These are phyloP conservation scores for Otatea glauca DNA, from an alignment of 176 grass and related monocot species.

Conservation along the genomic window DNA sequence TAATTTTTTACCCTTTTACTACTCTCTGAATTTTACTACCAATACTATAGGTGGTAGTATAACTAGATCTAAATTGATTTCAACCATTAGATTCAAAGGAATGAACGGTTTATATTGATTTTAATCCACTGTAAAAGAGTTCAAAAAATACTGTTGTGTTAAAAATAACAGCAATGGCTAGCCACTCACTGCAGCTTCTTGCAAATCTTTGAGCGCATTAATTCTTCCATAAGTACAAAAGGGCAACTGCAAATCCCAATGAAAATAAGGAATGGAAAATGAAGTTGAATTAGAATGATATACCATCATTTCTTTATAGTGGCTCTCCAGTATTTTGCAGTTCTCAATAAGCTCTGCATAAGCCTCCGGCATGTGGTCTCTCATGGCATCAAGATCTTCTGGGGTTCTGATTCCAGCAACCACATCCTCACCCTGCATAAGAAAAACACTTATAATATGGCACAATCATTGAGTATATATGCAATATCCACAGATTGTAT, in stretches of 20 bases:
- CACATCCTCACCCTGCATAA: conserved; percentile 89
- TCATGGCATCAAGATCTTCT: conserved; percentile 81
- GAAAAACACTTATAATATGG: neutral
- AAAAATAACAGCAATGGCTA: conserved; percentile 20
- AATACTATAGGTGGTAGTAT: no score
- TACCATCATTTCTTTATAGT: conserved; percentile 99
- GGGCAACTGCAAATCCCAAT: neutral
- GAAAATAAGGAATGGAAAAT: conserved; percentile 8
- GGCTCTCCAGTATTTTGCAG: conserved; percentile 85
- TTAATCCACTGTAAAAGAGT: no score
- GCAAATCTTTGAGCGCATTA: conserved; percentile 14
- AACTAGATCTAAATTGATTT: no score
- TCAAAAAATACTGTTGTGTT: neutral
- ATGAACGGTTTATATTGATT: no score
- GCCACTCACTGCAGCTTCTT: neutral
- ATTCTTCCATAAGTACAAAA: conserved; percentile 12
- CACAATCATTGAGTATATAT: neutral
- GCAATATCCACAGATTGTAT: neutral
- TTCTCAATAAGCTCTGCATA: conserved; percentile 91
- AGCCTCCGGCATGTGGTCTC: conserved; percentile 65
- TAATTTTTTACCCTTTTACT: no score
- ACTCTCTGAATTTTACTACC: no score
- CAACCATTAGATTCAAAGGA: no score
- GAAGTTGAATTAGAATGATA: conserved; percentile 8
- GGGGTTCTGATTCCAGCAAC: conserved; percentile 98